Evolutionary conservation across 768 basidiomycete species (phyloP).

Genomic region (Phylloporus sp.): DNA sequence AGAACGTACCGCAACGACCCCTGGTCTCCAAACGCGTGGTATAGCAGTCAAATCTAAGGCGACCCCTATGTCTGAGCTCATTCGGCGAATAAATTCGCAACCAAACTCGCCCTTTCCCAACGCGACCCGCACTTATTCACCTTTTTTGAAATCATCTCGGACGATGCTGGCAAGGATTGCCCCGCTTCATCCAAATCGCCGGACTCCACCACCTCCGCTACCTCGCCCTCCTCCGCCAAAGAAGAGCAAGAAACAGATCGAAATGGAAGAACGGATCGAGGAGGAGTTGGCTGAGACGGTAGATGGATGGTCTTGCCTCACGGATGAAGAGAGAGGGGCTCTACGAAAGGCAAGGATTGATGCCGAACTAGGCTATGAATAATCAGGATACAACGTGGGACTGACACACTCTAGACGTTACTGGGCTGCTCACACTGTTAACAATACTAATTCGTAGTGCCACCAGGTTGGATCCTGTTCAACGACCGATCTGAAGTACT

Average conservation of each 20-base stretch:
- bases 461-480: neutral
- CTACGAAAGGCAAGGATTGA: conserved; percentile 61
- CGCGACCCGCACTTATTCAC: conserved; percentile 47
- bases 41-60: conserved; percentile 52
- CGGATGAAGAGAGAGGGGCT: conserved; percentile 43
- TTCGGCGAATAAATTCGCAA: conserved; percentile 64
- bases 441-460: neutral
- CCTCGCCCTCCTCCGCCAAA: conserved; percentile 69
- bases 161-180: conserved; percentile 64
- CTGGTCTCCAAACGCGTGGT: conserved; percentile 13
- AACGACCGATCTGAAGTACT: no score
- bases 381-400: neutral
- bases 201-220: conserved; percentile 67
- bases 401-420: neutral
- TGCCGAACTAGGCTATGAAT: conserved; percentile 59
- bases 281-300: conserved; percentile 71
- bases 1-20: conserved; percentile 7
- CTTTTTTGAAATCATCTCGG: conserved; percentile 62
- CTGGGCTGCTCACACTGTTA: neutral
- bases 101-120: conserved; percentile 52
- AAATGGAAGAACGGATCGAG: conserved; percentile 76
- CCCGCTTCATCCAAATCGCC: conserved; percentile 69
- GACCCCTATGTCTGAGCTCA: conserved; percentile 72
- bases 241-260: conserved; percentile 77
- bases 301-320: conserved; percentile 54